phyloP scores from a whole-genome alignment of 2,329 filamentous ascomycete species.

The Camillea tinctor region DNA sequence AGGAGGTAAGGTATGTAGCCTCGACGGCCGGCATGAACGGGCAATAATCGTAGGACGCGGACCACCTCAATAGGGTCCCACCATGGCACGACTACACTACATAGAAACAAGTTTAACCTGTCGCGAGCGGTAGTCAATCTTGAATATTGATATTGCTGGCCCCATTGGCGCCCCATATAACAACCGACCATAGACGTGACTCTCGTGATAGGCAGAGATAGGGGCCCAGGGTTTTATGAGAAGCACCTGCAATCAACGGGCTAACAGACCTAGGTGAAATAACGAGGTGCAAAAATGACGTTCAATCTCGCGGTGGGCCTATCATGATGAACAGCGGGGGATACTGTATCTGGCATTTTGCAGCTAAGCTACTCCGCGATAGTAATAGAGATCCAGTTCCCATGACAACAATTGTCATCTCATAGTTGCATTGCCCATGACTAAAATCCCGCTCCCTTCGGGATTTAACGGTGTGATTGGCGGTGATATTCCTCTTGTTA shows the following conservation, averaged over 20 bases:
- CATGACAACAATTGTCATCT: slow-evolving; percentile 1
- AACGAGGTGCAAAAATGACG: slow-evolving; percentile 25
- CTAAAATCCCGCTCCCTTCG: not conserved
- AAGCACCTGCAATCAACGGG: not conserved
- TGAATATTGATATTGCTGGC: not conserved
- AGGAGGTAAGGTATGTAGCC: not conserved
- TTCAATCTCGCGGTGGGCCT: slow-evolving; percentile 21
- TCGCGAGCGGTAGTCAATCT: not conserved
- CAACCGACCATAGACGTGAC: not conserved
- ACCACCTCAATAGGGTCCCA: not conserved
- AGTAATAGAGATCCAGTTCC: not conserved
- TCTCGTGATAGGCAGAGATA: not conserved
- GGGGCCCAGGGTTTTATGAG: not conserved
- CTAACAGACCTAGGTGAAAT: slow-evolving; percentile 4
- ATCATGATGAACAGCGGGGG: slow-evolving; percentile 20
- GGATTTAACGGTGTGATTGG: not conserved
- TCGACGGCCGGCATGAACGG: not conserved
- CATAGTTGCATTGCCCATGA: not conserved
- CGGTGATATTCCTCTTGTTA: not conserved
- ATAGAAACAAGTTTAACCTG: not conserved
- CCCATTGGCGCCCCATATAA: not conserved
- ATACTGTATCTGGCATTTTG: slow-evolving; percentile 9
- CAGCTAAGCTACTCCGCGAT: not conserved
- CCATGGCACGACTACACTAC: not conserved
- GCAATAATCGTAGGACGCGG: not conserved